Base-by-base conservation (phyloP, 2,329 filamentous ascomycete species). In the Cytospora piceicola region DNA sequence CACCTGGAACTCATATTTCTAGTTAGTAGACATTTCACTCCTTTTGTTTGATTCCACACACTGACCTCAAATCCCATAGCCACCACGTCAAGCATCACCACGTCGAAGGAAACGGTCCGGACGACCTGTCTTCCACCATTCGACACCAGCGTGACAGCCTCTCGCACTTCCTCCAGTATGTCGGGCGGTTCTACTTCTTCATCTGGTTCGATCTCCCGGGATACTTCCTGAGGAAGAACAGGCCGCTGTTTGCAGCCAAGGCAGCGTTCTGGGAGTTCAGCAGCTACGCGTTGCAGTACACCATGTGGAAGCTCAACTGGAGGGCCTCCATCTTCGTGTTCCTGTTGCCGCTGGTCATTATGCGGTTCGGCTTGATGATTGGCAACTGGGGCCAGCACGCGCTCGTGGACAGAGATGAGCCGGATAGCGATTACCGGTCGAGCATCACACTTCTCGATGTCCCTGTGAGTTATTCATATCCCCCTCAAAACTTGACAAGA, bases 1-100 rank as follows among this genome's bases (percentile, higher is more conserved):
- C 73, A 93, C 91, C 0, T 93, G 90, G 90, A 92, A 94, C 77
- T 89, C 88, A 2, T 94, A 94, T 78, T 94, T 85, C 75, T 94
- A 93, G 46, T 49, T n/a, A 49, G 46, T 49, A 24, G 5, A 24
- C 20, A 73, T 24, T 24, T 3, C 46, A n/a, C n/a, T 22, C 22
- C 11, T n/a, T 4, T 24, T 14, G n/a, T 22, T 9, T 12, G 4
- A 12, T 46, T 22, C 0, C 1, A 49, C 14, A 20, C 24, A 24
- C 46, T 49, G 8, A 49, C n/a, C 46, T 11, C 46, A 14, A 14
- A 11, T 4, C 3, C 4, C n/a, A 49, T 24, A 49, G 46, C 59
- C 91, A 94, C 73, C 91, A 94, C 72, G 90, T 94, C 73, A 94
- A 94, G 80, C 90, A 93, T 73, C 91, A 94, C 73, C 91, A 94